Evolutionary conservation across 169 alveolate genomes (phyloP).

Genomic region (Plasmodium berghei): DNA sequence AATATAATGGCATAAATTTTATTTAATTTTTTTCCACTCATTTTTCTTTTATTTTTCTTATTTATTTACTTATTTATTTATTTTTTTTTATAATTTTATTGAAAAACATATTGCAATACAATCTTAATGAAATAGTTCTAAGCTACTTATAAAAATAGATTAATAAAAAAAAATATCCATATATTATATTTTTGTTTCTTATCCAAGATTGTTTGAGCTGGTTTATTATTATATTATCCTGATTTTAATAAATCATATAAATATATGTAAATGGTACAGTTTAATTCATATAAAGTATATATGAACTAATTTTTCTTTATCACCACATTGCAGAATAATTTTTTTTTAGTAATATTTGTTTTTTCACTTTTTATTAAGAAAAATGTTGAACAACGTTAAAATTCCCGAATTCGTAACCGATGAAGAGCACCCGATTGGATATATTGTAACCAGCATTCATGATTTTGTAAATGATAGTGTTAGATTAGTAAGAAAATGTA

Average conservation of each 20-base stretch:
- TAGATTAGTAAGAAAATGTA: constrained; percentile 94
- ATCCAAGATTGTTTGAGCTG: too few relatives aligned
- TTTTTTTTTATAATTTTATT: too few relatives aligned
- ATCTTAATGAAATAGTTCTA: too few relatives aligned
- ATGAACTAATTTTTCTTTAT: background rate
- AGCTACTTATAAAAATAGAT: too few relatives aligned
- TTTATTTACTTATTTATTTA: too few relatives aligned
- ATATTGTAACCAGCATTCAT: constrained; percentile 84
- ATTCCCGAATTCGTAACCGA: constrained; percentile 84
- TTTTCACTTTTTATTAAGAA: background rate
- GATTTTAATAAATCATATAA: background rate
- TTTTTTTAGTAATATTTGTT: background rate
- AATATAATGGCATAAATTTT: too few relatives aligned
- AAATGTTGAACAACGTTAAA: constrained; percentile 30
- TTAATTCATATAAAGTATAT: background rate
- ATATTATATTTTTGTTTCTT: too few relatives aligned
- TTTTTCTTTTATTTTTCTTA: too few relatives aligned
- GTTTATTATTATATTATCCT: background rate
- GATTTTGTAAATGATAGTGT: constrained; percentile 92
- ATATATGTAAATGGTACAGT: background rate
- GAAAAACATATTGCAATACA: too few relatives aligned
- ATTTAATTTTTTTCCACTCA: too few relatives aligned
- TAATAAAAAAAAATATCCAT: too few relatives aligned
- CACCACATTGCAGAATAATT: background rate
- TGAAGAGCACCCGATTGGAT: constrained; percentile 88